A percentile compares a stretch with the other conserved stretches of the same genome.
phyloP scores from a whole-genome alignment of 1,139 yeast genomes.

The Pichia cactophila region DNA sequence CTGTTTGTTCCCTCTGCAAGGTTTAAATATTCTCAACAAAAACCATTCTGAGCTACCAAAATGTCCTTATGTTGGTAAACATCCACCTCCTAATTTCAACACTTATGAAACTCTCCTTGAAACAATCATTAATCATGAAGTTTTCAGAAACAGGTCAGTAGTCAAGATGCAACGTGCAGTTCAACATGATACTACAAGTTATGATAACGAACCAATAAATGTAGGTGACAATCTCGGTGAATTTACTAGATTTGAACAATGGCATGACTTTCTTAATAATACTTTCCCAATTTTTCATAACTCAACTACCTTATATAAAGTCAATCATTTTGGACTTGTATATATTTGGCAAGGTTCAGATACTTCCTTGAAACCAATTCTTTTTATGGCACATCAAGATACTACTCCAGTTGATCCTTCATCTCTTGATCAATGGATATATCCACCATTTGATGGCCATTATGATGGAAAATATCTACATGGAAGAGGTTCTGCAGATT shows the following conservation, averaged over 20 bases:
- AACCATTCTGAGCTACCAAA: not conserved
- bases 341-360: slow-evolving; percentile 57
- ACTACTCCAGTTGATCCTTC: slow-evolving; percentile 42
- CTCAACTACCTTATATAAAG: slow-evolving; percentile 42
- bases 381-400: slow-evolving; percentile 44
- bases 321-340: slow-evolving; percentile 62
- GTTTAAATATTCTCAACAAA: not conserved
- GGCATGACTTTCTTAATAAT: slow-evolving; percentile 46
- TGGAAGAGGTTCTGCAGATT: slow-evolving; percentile 44
- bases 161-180: slow-evolving; percentile 37
- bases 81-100: slow-evolving; percentile 21
- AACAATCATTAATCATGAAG: slow-evolving; percentile 27
- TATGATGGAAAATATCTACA: slow-evolving; percentile 35
- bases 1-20: not conserved
- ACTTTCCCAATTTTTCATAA: slow-evolving; percentile 55
- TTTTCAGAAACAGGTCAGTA: slow-evolving; percentile 33
- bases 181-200: slow-evolving; percentile 38
- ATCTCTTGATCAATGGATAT: slow-evolving; percentile 36
- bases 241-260: slow-evolving; percentile 38
- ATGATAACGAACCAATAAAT: slow-evolving; percentile 34
- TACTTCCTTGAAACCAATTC: slow-evolving; percentile 33
- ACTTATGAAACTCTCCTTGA: slow-evolving; percentile 13
- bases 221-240: slow-evolving; percentile 30
- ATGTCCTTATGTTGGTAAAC: slow-evolving; percentile 22
- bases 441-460: slow-evolving; percentile 38